Conservation (phyloP, 2,329 filamentous ascomycete species). For the Elsinoe perseae region DNA sequence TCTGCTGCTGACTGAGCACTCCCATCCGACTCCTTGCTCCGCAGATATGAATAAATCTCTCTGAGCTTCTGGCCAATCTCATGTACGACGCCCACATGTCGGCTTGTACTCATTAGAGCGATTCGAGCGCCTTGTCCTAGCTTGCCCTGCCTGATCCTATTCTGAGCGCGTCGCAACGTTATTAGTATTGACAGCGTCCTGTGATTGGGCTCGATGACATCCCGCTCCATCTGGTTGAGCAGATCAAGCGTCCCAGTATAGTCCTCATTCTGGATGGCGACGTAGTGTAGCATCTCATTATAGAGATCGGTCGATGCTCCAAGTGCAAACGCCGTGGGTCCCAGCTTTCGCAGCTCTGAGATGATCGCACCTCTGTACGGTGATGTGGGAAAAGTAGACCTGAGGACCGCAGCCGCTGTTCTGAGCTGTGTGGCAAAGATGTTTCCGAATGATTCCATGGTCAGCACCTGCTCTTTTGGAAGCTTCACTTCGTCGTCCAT, state of each 20-base stretch:
- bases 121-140: conserved; percentile 20
- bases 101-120: conserved; percentile 27
- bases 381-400: conserved; percentile 54
- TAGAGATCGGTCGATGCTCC: conserved; percentile 64
- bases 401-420: conserved; percentile 50
- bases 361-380: conserved; percentile 54
- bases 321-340: conserved; percentile 62
- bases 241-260: conserved; percentile 47
- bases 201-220: conserved; percentile 29
- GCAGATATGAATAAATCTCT: not conserved
- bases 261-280: conserved; percentile 56
- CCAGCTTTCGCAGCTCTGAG: conserved; percentile 59
- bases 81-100: not conserved
- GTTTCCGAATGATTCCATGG: conserved; percentile 45
- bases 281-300: conserved; percentile 55
- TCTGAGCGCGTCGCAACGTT: conserved; percentile 26
- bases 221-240: conserved; percentile 35
- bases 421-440: conserved; percentile 58
- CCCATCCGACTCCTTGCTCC: not conserved
- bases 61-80: not conserved
- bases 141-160: conserved; percentile 23
- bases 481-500: not conserved
- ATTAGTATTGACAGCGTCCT: conserved; percentile 36
- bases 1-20: not conserved
- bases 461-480: not conserved